Conservation (phyloP, 805 yeast genomes). For the Ogataea trehalophila region DNA sequence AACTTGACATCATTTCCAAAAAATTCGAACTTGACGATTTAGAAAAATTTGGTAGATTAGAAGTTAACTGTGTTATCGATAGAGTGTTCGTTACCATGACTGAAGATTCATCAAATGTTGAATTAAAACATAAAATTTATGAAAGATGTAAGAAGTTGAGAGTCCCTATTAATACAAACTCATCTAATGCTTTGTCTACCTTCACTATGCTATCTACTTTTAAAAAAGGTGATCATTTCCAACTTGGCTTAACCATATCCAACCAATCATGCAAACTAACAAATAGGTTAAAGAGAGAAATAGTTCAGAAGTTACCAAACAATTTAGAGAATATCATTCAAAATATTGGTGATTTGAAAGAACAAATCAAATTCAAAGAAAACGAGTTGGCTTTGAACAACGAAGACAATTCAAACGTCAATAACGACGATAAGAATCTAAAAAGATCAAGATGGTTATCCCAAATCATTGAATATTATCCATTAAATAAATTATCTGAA, state of each 20-base stretch:
- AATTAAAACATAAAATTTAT: slow-evolving; percentile 38
- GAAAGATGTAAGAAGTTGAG: slow-evolving; percentile 53
- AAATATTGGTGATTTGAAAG: slow-evolving; percentile 64
- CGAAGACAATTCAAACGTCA: slow-evolving; percentile 33
- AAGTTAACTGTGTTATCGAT: slow-evolving; percentile 66
- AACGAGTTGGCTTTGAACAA: slow-evolving; percentile 30
- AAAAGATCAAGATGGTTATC: slow-evolving; percentile 79
- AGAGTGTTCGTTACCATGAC: slow-evolving; percentile 59
- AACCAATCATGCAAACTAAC: slow-evolving; percentile 91
- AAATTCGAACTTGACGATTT: slow-evolving; percentile 41
- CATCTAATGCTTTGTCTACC: slow-evolving; percentile 64
- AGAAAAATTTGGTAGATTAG: slow-evolving; percentile 52
- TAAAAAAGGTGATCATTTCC: slow-evolving; percentile 61
- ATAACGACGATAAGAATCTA: slow-evolving; percentile 44
- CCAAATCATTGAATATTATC: slow-evolving; percentile 88
- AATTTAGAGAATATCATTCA: slow-evolving; percentile 66
- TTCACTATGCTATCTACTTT: slow-evolving; percentile 73
- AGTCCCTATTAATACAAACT: slow-evolving; percentile 80
- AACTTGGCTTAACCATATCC: slow-evolving; percentile 76
- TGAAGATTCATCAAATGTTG: slow-evolving; percentile 9
- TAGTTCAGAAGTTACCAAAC: slow-evolving; percentile 58
- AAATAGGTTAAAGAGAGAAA: slow-evolving; percentile 69
- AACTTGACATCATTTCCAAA: slow-evolving; percentile 21
- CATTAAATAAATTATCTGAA: slow-evolving; percentile 57
- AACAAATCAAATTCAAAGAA: slow-evolving; percentile 50